phyloP scores from a whole-genome alignment of 768 basidiomycete species.

The Tephrocybe sp. region DNA sequence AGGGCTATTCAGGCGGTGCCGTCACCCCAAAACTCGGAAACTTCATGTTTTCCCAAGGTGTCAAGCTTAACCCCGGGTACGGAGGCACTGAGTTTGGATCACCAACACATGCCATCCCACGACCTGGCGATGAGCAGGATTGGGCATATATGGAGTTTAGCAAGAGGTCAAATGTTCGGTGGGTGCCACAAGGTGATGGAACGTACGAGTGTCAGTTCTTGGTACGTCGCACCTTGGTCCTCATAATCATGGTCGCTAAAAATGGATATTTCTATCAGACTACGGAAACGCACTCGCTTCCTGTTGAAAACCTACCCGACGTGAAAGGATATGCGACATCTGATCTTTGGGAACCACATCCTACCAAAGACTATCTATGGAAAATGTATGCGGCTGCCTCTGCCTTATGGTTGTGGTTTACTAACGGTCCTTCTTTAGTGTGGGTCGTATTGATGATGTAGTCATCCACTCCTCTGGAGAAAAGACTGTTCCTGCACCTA shows the following conservation, averaged over 20 bases:
- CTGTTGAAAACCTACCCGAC: constrained; percentile 31
- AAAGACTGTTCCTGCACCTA: constrained; percentile 33
- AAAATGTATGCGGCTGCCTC: constrained; percentile 24
- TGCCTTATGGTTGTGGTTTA: neutral
- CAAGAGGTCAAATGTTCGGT: constrained; percentile 23
- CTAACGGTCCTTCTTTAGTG: constrained; percentile 18
- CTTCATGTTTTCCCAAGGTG: constrained; percentile 23
- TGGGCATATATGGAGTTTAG: constrained; percentile 33
- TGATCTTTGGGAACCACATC: constrained; percentile 35
- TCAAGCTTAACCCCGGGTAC: constrained; percentile 20
- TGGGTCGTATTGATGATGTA: constrained; percentile 40
- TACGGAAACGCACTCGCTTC: constrained; percentile 21
- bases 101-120: constrained; percentile 9
- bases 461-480: constrained; percentile 33
- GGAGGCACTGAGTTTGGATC: constrained; percentile 32
- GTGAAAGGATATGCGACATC: constrained; percentile 35
- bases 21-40: constrained; percentile 30
- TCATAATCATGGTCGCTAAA: neutral
- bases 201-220: constrained; percentile 36
- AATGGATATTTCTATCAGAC: constrained; percentile 15
- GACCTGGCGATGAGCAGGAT: constrained; percentile 19
- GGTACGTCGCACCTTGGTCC: constrained; percentile 19
- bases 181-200: constrained; percentile 32
- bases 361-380: constrained; percentile 33
- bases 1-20: constrained; percentile 29